Conservation (phyloP, 768 basidiomycete species). For the Boletellus ananiceps region DNA sequence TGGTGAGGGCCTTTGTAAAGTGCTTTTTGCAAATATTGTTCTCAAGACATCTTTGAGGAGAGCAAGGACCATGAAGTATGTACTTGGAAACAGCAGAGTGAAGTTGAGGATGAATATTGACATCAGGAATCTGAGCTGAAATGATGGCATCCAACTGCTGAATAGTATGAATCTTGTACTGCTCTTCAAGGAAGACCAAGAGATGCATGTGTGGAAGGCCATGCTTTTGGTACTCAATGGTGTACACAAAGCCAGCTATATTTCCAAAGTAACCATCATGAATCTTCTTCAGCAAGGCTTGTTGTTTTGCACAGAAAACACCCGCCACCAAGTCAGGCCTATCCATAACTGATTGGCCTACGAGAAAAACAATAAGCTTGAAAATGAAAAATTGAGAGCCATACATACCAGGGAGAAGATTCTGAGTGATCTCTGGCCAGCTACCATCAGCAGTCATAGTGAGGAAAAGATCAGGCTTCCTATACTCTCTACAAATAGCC, state of each 20-base stretch:
- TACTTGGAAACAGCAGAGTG: background rate
- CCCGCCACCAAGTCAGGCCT: background rate
- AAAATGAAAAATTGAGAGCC: background rate
- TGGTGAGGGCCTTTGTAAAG: background rate
- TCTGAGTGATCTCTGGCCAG: constrained; percentile 42
- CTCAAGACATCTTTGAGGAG: background rate
- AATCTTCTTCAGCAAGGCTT: background rate
- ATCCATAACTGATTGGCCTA: background rate
- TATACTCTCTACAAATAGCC: constrained; percentile 37
- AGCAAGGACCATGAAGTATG: background rate
- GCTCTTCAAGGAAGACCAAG: background rate
- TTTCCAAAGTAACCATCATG: background rate
- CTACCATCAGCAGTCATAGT: constrained; percentile 50
- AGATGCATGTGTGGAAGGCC: background rate
- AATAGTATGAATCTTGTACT: background rate
- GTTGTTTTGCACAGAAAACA: background rate
- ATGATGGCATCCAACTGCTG: background rate
- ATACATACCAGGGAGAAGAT: constrained; percentile 33
- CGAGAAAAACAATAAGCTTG: background rate
- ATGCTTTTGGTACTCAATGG: background rate
- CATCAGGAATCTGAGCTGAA: background rate
- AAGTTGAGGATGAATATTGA: background rate
- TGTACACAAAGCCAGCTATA: background rate
- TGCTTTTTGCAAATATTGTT: background rate
- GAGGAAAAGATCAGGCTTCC: constrained; percentile 42